Conservation (phyloP, 2,329 filamentous ascomycete species). For the Aspergillus luchuensis region DNA sequence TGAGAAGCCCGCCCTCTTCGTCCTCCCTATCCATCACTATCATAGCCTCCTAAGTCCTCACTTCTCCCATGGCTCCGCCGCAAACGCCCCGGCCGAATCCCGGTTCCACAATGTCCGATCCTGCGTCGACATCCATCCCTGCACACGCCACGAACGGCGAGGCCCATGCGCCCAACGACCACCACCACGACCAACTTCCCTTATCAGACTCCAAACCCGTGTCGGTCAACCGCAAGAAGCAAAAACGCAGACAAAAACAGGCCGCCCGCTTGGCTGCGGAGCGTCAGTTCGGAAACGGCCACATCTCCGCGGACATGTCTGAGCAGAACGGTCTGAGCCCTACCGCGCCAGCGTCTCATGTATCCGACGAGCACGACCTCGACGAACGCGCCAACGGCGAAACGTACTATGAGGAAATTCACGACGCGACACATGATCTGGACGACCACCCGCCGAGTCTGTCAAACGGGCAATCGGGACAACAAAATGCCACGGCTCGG, state of each 20-base stretch:
- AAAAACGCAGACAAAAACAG: constrained; percentile 84
- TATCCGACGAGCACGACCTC: constrained; percentile 34
- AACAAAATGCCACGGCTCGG: constrained; percentile 27
- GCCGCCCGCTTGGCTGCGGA: constrained; percentile 70
- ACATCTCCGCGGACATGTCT: constrained; percentile 24
- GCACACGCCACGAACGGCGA: constrained; percentile 34
- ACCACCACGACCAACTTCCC: constrained; percentile 6
- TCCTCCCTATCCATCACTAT: constrained; percentile 4
- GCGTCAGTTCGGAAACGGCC: constrained; percentile 42
- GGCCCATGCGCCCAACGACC: constrained; percentile 23
- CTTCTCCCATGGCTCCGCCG: constrained; percentile 20
- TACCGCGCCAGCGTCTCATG: constrained; percentile 29
- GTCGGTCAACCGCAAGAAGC: constrained; percentile 86
- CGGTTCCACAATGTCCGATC: constrained; percentile 33
- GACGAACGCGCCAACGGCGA: constrained; percentile 53
- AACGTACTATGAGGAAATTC: constrained; percentile 59
- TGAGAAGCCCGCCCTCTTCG: constrained; percentile 3
- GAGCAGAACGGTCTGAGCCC: constrained; percentile 41
- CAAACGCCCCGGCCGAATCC: constrained; percentile 27
- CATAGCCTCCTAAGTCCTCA: constrained; percentile 10
- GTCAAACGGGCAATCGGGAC: constrained; percentile 27
- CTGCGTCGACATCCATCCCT: constrained; percentile 27
- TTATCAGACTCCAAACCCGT: constrained; percentile 38
- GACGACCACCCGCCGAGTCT: constrained; percentile 15
- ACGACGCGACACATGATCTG: constrained; percentile 40